A percentile compares a stretch with the other conserved stretches of the same genome.
phyloP scores from a whole-genome alignment of 768 basidiomycete genomes.

The Sarcomyxa edulis region DNA sequence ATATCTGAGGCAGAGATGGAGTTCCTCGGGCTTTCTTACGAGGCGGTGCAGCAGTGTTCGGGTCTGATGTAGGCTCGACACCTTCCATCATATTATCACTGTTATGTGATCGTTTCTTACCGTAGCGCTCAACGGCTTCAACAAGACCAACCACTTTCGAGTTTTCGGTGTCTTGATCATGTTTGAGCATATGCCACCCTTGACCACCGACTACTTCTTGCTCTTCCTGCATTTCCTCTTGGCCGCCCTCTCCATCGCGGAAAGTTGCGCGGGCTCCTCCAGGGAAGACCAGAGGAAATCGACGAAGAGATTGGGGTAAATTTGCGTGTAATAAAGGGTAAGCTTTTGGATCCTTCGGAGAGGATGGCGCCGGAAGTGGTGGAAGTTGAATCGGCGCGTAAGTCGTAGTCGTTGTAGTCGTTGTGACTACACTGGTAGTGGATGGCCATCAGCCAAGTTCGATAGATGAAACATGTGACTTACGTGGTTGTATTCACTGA shows the following conservation, averaged over 20 bases:
- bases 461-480: slow-evolving; percentile 18
- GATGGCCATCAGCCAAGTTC: slow-evolving; percentile 17
- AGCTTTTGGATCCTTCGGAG: slow-evolving; percentile 72
- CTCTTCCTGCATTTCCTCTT: slow-evolving; percentile 67
- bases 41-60: slow-evolving; percentile 45
- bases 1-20: slow-evolving; percentile 51
- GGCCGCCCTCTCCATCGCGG: slow-evolving; percentile 59
- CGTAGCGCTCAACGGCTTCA: slow-evolving; percentile 83
- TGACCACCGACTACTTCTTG: slow-evolving; percentile 57
- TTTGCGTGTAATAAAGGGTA: slow-evolving; percentile 75
- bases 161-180: slow-evolving; percentile 51
- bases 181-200: slow-evolving; percentile 74
- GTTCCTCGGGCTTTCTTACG: slow-evolving; percentile 77
- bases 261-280: slow-evolving; percentile 79
- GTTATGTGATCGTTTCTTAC: slow-evolving; percentile 76
- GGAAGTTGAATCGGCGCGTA: slow-evolving; percentile 87
- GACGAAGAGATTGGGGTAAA: slow-evolving; percentile 67
- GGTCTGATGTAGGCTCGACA: slow-evolving; percentile 35
- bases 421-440: slow-evolving; percentile 80
- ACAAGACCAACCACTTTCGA: slow-evolving; percentile 55
- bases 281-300: slow-evolving; percentile 77
- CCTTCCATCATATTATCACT: slow-evolving; percentile 51
- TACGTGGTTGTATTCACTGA: slow-evolving; percentile 85
- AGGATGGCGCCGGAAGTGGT: slow-evolving; percentile 60
- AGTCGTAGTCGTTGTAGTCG: slow-evolving; percentile 86